These are phyloP conservation scores for Retiboletus flavoniger DNA, from an alignment of 1,284 basidiomycete species.

Conservation along the genomic window DNA sequence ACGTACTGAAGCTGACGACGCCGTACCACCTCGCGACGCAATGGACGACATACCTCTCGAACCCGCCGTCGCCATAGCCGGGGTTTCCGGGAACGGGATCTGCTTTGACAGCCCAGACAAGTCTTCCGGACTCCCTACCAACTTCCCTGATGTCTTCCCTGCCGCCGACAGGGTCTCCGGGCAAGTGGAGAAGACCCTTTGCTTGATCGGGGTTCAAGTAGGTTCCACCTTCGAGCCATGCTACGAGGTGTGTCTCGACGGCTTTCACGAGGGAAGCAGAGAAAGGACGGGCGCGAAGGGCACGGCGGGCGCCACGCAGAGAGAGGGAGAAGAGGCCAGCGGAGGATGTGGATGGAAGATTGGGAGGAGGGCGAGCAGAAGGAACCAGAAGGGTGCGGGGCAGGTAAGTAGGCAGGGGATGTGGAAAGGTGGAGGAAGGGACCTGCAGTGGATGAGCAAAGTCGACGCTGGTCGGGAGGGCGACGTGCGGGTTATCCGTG, in stretches of 20 bases:
- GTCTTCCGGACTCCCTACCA: slow-evolving; percentile 58
- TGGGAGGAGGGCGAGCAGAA: slow-evolving; percentile 37
- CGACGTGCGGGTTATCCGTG: slow-evolving; percentile 66
- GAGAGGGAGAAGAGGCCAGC: slow-evolving; percentile 75
- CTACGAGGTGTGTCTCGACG: slow-evolving; percentile 60
- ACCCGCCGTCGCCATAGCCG: slow-evolving; percentile 51
- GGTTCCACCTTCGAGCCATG: slow-evolving; percentile 64
- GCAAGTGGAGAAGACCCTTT: slow-evolving; percentile 29
- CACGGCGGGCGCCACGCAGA: slow-evolving; percentile 68
- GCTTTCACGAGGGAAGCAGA: slow-evolving; percentile 61
- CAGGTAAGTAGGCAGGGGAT: slow-evolving; percentile 68
- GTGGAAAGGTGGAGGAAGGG: slow-evolving; percentile 63
- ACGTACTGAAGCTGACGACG: slow-evolving; percentile 76
- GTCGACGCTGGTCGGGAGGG: slow-evolving; percentile 57
- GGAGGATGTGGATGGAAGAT: slow-evolving; percentile 55
- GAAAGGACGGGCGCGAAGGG: slow-evolving; percentile 60
- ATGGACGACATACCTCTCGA: slow-evolving; percentile 75
- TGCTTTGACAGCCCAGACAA: slow-evolving; percentile 61
- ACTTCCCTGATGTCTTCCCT: slow-evolving; percentile 60
- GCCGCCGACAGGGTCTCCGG: slow-evolving; percentile 50
- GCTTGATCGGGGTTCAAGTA: slow-evolving; percentile 51
- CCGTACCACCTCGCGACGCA: slow-evolving; percentile 77
- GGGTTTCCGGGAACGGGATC: slow-evolving; percentile 12
- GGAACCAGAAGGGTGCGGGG: slow-evolving; percentile 58
- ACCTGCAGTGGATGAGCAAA: slow-evolving; percentile 45